These are phyloP conservation scores for Iberis pinnata DNA, from an alignment of 345 rosid genomes.

Conservation along the genomic window DNA sequence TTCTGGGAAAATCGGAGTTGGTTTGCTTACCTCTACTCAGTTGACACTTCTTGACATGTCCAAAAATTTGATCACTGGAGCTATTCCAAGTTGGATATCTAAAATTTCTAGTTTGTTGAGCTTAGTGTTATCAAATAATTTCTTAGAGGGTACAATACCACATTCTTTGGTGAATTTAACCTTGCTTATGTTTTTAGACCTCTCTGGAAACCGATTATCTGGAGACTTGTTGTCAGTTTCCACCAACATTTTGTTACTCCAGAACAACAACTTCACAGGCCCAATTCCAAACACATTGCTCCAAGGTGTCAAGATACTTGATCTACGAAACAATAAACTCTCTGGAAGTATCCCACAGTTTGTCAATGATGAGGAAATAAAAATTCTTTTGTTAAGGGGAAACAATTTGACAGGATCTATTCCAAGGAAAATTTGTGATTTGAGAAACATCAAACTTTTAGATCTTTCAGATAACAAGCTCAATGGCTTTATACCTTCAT, in stretches of 20 bases:
- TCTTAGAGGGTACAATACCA: slow-evolving; percentile 8
- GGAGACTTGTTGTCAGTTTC: too few relatives aligned
- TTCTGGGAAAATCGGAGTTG: slow-evolving; percentile 7
- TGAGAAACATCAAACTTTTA: neutral
- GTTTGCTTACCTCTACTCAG: neutral
- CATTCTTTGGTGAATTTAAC: neutral
- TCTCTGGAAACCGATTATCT: slow-evolving; percentile 5
- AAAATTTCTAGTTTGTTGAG: too few relatives aligned
- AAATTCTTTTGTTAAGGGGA: neutral
- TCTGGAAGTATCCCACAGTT: neutral
- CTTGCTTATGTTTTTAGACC: neutral
- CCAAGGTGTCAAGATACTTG: neutral
- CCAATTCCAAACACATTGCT: neutral
- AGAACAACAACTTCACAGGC: neutral
- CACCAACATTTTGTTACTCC: too few relatives aligned
- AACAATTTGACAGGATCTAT: neutral
- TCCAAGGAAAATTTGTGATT: neutral
- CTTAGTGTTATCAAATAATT: slow-evolving; percentile 9
- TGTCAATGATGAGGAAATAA: neutral
- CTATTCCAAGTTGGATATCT: slow-evolving; percentile 20
- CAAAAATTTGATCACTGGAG: neutral
- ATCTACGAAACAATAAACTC: neutral
- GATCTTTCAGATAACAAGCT: neutral
- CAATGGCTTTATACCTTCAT: slow-evolving; percentile 11
- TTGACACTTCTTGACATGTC: slow-evolving; percentile 6